A percentile compares a stretch with the other conserved stretches of the same genome.
Conservation (phyloP, 208 protist genomes). For the Lotmaria passim region DNA sequence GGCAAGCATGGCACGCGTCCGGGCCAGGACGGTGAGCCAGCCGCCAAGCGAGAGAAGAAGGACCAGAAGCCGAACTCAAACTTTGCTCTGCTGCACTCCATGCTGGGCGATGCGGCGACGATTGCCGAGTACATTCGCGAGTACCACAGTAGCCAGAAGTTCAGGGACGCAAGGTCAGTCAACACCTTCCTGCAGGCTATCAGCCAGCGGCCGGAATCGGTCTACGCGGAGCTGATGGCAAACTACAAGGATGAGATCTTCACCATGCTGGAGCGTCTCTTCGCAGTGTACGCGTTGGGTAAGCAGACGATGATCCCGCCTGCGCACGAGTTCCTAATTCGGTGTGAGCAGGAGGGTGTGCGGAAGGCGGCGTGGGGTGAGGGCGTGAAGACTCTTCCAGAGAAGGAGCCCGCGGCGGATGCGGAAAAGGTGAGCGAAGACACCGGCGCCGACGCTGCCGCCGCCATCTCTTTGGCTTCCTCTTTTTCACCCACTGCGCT, state of each 20-base stretch:
- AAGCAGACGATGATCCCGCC: conserved; percentile 44
- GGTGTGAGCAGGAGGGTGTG: conserved; percentile 80
- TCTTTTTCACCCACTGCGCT: neutral
- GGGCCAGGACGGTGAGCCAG: conserved; percentile 20
- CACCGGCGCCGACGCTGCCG: neutral
- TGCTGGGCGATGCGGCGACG: conserved; percentile 46
- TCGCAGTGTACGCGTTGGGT: conserved; percentile 57
- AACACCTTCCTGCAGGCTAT: conserved; percentile 80
- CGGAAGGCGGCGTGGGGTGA: conserved; percentile 52
- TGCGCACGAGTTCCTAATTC: conserved; percentile 85
- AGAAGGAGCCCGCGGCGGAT: neutral
- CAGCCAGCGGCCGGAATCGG: conserved; percentile 45
- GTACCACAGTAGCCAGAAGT: conserved; percentile 49
- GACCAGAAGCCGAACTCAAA: conserved; percentile 52
- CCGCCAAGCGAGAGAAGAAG: conserved; percentile 38
- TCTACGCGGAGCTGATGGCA: conserved; percentile 62
- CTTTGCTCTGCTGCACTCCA: conserved; percentile 59
- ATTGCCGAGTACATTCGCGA: conserved; percentile 69
- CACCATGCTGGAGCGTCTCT: conserved; percentile 64
- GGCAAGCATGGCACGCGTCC: conserved; percentile 35
- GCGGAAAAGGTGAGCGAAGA: neutral
- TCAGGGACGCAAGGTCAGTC: conserved; percentile 55
- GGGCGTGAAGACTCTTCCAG: conserved; percentile 25
- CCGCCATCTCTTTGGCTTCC: neutral
- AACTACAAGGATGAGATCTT: conserved; percentile 60